Conservation (phyloP, 75 land plant species). For the Picea sitchensis region DNA sequence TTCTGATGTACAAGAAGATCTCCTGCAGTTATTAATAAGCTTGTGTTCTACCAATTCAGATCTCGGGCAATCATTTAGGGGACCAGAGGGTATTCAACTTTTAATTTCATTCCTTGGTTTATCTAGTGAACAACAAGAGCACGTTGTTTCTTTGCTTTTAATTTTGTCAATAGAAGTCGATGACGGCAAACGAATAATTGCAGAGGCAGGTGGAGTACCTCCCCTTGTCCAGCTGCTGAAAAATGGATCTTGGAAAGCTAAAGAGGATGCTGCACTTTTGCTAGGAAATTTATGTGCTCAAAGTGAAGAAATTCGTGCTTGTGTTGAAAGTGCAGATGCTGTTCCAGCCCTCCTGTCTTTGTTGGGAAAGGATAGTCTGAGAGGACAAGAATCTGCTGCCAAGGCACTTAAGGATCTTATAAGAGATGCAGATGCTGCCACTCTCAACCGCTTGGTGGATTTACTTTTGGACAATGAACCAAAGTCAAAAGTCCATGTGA, state of each 20-base stretch:
- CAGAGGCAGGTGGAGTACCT: constrained; percentile 61
- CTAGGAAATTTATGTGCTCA: too few relatives aligned
- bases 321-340: too few relatives aligned
- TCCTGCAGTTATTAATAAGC: too few relatives aligned
- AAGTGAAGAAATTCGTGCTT: too few relatives aligned
- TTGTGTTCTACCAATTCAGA: constrained; percentile 33
- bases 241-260: constrained; percentile 41
- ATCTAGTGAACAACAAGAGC: constrained; percentile 83
- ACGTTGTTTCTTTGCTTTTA: constrained; percentile 67
- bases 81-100: constrained; percentile 83
- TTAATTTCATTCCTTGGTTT: constrained; percentile 89
- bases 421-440: constrained; percentile 56
- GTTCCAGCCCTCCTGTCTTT: too few relatives aligned
- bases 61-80: constrained; percentile 48
- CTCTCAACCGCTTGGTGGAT: constrained; percentile 8
- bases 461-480: too few relatives aligned
- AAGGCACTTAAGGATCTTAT: constrained; percentile 27
- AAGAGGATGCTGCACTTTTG: constrained; percentile 46
- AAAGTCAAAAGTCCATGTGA: too few relatives aligned
- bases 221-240: constrained; percentile 47
- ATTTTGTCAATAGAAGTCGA: constrained; percentile 65
- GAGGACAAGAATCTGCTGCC: not conserved
- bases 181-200: constrained; percentile 96
- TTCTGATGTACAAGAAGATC: too few relatives aligned
- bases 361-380: too few relatives aligned